phyloP scores from a whole-genome alignment of 306 rosid species.

The Malus fusca region DNA sequence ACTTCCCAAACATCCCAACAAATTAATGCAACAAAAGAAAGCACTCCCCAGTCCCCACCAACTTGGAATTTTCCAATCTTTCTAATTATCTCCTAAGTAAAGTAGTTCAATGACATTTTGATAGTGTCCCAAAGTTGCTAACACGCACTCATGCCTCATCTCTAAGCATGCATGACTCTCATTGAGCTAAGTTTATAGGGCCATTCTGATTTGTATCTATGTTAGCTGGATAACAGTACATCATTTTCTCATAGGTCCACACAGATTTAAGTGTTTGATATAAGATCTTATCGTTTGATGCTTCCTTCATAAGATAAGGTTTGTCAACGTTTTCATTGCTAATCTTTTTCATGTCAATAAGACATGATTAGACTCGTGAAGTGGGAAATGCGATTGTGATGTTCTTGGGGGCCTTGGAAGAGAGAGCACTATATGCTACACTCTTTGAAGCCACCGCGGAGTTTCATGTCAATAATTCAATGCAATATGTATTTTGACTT shows the following conservation, averaged over 20 bases:
- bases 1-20: background rate
- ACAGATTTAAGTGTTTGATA: constrained; percentile 5
- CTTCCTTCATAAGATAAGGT: constrained; percentile 36
- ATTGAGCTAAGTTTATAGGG: constrained; percentile 2
- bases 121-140: background rate
- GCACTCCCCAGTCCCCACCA: constrained; percentile 25
- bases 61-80: background rate
- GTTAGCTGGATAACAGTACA: constrained; percentile 25
- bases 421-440: background rate
- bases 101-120: background rate
- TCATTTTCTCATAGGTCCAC: constrained; percentile 29
- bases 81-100: background rate
- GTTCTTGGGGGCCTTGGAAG: background rate
- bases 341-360: constrained; percentile 28
- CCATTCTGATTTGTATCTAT: constrained; percentile 20
- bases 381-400: constrained; percentile 9
- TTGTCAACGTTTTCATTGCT: constrained; percentile 42
- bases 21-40: background rate
- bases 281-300: constrained; percentile 47
- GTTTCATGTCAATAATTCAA: too few species aligned
- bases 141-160: background rate
- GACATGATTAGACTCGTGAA: constrained; percentile 43
- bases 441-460: background rate
- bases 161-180: background rate
- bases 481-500: too few species aligned